phyloP scores from a whole-genome alignment of 1,284 basidiomycete genomes.

The Phellopilus nigrolimitatus region DNA sequence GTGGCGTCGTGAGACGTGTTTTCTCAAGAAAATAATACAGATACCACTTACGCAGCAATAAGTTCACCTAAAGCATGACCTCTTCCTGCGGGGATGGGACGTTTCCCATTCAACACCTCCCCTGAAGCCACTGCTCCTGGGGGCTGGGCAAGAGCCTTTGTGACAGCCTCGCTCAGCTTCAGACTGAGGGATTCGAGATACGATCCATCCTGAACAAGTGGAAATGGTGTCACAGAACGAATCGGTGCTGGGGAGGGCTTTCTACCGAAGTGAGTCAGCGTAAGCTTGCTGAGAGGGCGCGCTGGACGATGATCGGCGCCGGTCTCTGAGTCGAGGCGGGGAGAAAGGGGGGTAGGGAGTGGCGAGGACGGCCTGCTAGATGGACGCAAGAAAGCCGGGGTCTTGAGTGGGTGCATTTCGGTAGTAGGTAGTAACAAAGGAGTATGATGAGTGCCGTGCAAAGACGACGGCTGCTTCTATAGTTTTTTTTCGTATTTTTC shows the following conservation, averaged over 20 bases:
- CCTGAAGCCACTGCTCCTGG: constrained; percentile 38
- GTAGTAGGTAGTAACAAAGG: background rate
- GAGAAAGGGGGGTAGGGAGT: constrained; percentile 35
- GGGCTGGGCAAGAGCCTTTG: constrained; percentile 66
- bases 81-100: constrained; percentile 64
- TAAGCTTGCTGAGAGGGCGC: constrained; percentile 50
- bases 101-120: constrained; percentile 53
- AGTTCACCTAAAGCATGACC: constrained; percentile 60
- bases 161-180: constrained; percentile 75
- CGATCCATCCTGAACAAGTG: constrained; percentile 67
- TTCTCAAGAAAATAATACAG: constrained; percentile 3
- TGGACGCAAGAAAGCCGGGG: constrained; percentile 61
- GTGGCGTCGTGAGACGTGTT: constrained; percentile 10
- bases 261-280: constrained; percentile 52
- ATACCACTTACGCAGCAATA: constrained; percentile 56
- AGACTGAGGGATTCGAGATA: constrained; percentile 71
- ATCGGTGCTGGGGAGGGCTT: constrained; percentile 38
- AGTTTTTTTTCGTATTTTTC: constrained; percentile 20
- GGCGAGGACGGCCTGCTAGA: constrained; percentile 60
- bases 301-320: constrained; percentile 38
- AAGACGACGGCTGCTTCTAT: constrained; percentile 21
- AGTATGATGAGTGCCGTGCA: constrained; percentile 13
- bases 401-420: constrained; percentile 57
- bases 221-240: constrained; percentile 35
- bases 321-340: constrained; percentile 36